phyloP scores from a whole-genome alignment of 352 stramenopile species.

The Globisporangium mamillatum region DNA sequence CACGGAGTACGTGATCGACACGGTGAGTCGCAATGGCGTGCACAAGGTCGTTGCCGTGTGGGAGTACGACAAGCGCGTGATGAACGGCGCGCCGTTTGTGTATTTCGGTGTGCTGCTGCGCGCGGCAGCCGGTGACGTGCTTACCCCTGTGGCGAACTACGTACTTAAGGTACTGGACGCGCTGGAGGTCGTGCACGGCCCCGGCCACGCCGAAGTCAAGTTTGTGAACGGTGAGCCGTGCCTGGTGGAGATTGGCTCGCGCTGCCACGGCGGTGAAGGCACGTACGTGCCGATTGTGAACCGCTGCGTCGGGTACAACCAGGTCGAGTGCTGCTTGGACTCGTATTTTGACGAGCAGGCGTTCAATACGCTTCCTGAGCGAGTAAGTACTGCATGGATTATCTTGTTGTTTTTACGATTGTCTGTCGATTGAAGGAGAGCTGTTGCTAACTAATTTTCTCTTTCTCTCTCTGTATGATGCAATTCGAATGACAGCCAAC shows the following conservation, averaged over 20 bases:
- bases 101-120: slow-evolving; percentile 90
- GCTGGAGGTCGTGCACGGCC: slow-evolving; percentile 68
- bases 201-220: slow-evolving; percentile 84
- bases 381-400: slow-evolving; percentile 25
- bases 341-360: slow-evolving; percentile 19
- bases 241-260: slow-evolving; percentile 95
- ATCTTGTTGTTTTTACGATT: slow-evolving; percentile 1
- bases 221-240: slow-evolving; percentile 83
- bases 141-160: slow-evolving; percentile 61
- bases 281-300: slow-evolving; percentile 92
- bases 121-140: slow-evolving; percentile 56
- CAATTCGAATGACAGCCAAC: slow-evolving; percentile 33
- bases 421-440: not conserved
- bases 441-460: not conserved
- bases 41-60: slow-evolving; percentile 96
- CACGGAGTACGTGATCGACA: slow-evolving; percentile 96
- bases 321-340: slow-evolving; percentile 88
- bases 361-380: slow-evolving; percentile 59
- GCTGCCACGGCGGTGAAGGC: slow-evolving; percentile 95
- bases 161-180: slow-evolving; percentile 71
- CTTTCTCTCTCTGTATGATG: not conserved
- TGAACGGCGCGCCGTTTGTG: slow-evolving; percentile 93
- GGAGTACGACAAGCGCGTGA: slow-evolving; percentile 97
- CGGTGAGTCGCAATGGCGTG: slow-evolving; percentile 88
- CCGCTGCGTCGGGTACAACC: slow-evolving; percentile 92